These are phyloP conservation scores for Aphanomyces stellatus DNA, from an alignment of 352 stramenopile genomes.

Conservation along the genomic window DNA sequence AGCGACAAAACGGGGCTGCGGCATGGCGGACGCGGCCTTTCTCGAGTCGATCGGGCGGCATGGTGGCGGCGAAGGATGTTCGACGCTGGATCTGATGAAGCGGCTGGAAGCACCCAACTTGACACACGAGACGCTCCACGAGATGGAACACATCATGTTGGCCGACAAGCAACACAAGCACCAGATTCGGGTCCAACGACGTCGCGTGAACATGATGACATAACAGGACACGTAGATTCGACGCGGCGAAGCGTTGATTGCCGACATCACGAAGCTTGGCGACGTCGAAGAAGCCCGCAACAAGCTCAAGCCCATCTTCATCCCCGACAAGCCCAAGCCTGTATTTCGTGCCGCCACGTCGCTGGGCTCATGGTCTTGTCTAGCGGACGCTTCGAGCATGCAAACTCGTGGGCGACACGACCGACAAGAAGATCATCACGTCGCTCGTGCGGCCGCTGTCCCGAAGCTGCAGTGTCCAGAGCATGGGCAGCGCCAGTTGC, in stretches of 20 bases:
- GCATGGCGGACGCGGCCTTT: slow-evolving; percentile 11
- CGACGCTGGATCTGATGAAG: slow-evolving; percentile 57
- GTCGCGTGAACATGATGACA: no score
- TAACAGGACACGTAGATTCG: slow-evolving; percentile 13
- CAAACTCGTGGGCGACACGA: not conserved
- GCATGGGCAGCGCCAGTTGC: not conserved
- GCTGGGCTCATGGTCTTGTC: not conserved
- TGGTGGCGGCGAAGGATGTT: slow-evolving; percentile 25
- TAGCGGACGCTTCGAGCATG: slow-evolving; percentile 4
- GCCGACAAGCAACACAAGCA: slow-evolving; percentile 5
- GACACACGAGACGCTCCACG: slow-evolving; percentile 27
- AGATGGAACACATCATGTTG: slow-evolving; percentile 32
- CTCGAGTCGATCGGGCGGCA: slow-evolving; percentile 26
- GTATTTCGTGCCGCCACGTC: not conserved
- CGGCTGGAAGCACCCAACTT: slow-evolving; percentile 17
- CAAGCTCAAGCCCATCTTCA: not conserved
- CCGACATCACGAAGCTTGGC: slow-evolving; percentile 19
- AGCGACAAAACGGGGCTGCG: not conserved
- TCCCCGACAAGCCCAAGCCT: slow-evolving; percentile 12
- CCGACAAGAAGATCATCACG: slow-evolving; percentile 17
- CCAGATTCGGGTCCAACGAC: no score
- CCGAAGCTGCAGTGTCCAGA: not conserved
- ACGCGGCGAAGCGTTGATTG: slow-evolving; percentile 11
- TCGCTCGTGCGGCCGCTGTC: slow-evolving; percentile 18
- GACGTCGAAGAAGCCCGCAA: slow-evolving; percentile 21